Base-by-base conservation (phyloP, 2,329 filamentous ascomycete species). In the Calonectria fujianensis region DNA sequence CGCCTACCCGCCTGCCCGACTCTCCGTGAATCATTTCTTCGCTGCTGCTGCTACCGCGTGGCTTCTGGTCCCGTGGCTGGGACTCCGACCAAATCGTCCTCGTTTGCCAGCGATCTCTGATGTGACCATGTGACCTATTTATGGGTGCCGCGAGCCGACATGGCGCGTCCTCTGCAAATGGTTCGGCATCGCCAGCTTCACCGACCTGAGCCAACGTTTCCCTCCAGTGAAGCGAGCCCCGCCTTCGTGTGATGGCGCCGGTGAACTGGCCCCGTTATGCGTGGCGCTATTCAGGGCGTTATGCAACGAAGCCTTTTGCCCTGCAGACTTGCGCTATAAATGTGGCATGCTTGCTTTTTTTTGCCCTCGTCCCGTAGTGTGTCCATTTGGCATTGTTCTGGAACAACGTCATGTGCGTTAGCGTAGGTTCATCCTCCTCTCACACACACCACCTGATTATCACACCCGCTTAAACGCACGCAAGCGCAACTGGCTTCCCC, bases 341-440 rank as follows among this genome's bases (percentile, higher is more conserved):
- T 51, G 41, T 54, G 31, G 41, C 66, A 65, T 69, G 52, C 14
- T 67, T 64, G 39, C 32, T 61, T 39, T 72, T 32, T 63, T 41
- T 32, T 50, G 24, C 39, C 27, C 57, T 63, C 35, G 16, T 45
- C 27, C 27, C 52, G 11, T 41, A 35, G 54, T 16, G 27, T 27
- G 37, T 27, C 45, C 32, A 69, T 41, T 27, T 61, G 66, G 70
- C 52, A 73, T 66, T 71, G 70, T 75, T 75, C 74, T 75, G 74
- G 74, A 75, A 75, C 74, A 75, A 75, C 74, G 74, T 74, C 74
- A 73, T 75, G 52, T 70, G 74, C 74, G 67, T 70, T 75, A 74
- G 74, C 70, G 70, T 41, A 41, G 63, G 52, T 51, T 74, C 52
- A 65, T 63, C n/a, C 51, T 54, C 65, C 50, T 54, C n/a, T 37